These are phyloP conservation scores for Leptomonas seymouri DNA, from an alignment of 208 protist species.

Conservation along the genomic window DNA sequence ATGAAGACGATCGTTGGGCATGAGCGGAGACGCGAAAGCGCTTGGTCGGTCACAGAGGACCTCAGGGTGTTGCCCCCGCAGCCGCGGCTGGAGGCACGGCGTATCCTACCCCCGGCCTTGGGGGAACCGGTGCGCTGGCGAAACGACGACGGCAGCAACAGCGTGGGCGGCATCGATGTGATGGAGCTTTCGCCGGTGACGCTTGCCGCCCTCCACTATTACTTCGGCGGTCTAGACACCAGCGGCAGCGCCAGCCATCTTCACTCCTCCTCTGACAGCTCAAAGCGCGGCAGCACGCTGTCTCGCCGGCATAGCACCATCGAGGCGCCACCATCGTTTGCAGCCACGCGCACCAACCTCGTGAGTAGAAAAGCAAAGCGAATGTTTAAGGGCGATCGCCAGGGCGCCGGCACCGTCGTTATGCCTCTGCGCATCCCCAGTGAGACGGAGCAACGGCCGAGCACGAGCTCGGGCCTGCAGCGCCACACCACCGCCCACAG, in stretches of 20 bases:
- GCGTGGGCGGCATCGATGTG: background rate
- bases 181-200: slow-evolving; percentile 24
- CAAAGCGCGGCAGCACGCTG: too few species aligned
- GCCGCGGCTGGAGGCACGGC: slow-evolving; percentile 16
- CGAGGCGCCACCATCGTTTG: slow-evolving; percentile 33
- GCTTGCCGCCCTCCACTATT: slow-evolving; percentile 27
- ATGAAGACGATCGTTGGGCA: slow-evolving; percentile 25
- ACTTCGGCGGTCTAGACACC: slow-evolving; percentile 7
- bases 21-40: slow-evolving; percentile 30
- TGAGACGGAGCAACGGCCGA: background rate
- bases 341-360: slow-evolving; percentile 34
- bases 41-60: slow-evolving; percentile 7
- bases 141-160: slow-evolving; percentile 14
- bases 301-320: background rate
- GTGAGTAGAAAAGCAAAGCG: slow-evolving; percentile 46
- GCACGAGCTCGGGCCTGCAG: background rate
- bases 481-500: background rate
- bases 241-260: background rate
- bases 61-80: slow-evolving; percentile 6
- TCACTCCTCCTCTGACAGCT: background rate
- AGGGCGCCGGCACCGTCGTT: slow-evolving; percentile 44
- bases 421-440: slow-evolving; percentile 28
- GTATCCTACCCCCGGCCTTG: slow-evolving; percentile 50
- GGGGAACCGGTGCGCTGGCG: slow-evolving; percentile 69
- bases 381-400: slow-evolving; percentile 46